These are phyloP conservation scores for Fusarium paranaense DNA, from an alignment of 2,329 filamentous ascomycete genomes.

Conservation along the genomic window DNA sequence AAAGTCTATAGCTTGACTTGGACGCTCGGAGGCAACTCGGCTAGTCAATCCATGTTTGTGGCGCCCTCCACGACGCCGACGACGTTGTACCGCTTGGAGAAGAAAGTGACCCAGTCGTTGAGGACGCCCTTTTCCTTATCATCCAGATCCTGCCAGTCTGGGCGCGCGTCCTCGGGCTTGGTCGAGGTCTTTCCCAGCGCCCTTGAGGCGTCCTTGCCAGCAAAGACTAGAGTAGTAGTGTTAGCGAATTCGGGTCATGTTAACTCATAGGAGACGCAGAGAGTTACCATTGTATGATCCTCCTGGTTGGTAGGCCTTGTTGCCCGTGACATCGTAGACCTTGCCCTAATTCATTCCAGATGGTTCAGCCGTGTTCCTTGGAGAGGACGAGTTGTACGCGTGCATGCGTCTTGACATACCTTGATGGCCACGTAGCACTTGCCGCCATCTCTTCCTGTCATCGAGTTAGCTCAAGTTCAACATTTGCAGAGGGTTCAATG, in stretches of 20 bases:
- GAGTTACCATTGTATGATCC: conserved; percentile 86
- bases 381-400: conserved; percentile 7
- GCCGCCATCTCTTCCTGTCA: conserved; percentile 71
- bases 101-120: conserved; percentile 95
- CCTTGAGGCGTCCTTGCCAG: conserved; percentile 94
- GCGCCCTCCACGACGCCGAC: conserved; percentile 75
- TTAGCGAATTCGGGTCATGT: conserved; percentile 11
- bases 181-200: conserved; percentile 89
- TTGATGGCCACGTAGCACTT: conserved; percentile 79
- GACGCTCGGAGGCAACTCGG: conserved; percentile 30
- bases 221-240: conserved; percentile 75
- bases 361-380: conserved; percentile 17
- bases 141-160: conserved; percentile 85
- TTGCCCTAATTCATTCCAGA: conserved; percentile 71
- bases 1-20: conserved; percentile 37
- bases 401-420: conserved; percentile 52
- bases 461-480: conserved; percentile 32
- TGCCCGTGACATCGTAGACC: conserved; percentile 93
- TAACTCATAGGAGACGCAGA: neutral
- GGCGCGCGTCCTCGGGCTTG: conserved; percentile 82
- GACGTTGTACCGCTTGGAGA: conserved; percentile 96
- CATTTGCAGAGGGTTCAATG: neutral
- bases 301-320: conserved; percentile 84
- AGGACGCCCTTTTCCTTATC: conserved; percentile 89
- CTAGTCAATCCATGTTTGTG: conserved; percentile 63